Base-by-base conservation (phyloP, 2,329 filamentous ascomycete species). In the Exophiala sideris region DNA sequence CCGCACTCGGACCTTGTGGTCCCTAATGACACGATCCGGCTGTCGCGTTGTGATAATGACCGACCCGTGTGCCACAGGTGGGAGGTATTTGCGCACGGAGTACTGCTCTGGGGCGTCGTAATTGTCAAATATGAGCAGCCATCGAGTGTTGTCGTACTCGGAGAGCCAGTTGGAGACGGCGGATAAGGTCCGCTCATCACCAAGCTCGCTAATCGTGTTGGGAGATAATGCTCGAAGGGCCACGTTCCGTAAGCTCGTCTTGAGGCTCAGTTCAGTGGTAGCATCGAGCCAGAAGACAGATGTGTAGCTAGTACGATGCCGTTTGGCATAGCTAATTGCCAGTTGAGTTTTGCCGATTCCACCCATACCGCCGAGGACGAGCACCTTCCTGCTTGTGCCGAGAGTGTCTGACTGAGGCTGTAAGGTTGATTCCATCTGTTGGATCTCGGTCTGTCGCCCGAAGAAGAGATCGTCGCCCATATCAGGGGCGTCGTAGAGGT, bases 261-360 rank as follows among this genome's bases (percentile, higher is more conserved):
- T 65, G 2, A 77, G 50, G 4, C 68, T 68, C 14, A 62, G 54
- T 60, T 72, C 66, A 24, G 71, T 67, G 36, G 62, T 72, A 10
- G 66, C 67, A 56, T 77, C 71, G 4, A 79, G 45, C 76, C 73
- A 79, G 55, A 78, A 69, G 3, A 73, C 60, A 0, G 72, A 70
- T 0, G 68, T 67, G 59, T 75, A 76, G 6, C 68, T 62, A 11
- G 64, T 48, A 21, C 64, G 63, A 51, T 76, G 57, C 29, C 54
- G 56, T 59, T 66, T 68, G 1, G 67, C 60, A 61, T 71, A 77
- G 40, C 67, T 64, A 5, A 74, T 60, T 5, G 67, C 65, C 16
- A 76, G 64, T 58, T 77, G 70, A n/a, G 74, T 76, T 65, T 78
- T 78, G 21, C 72, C 73, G 29, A 77, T 75, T 3, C 74, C 74